Percentiles rank a stretch among this genome's conserved stretches.
Evolutionary conservation across 2,329 filamentous ascomycete genomes (phyloP).

Genomic region (Neofusicoccum ribis): DNA sequence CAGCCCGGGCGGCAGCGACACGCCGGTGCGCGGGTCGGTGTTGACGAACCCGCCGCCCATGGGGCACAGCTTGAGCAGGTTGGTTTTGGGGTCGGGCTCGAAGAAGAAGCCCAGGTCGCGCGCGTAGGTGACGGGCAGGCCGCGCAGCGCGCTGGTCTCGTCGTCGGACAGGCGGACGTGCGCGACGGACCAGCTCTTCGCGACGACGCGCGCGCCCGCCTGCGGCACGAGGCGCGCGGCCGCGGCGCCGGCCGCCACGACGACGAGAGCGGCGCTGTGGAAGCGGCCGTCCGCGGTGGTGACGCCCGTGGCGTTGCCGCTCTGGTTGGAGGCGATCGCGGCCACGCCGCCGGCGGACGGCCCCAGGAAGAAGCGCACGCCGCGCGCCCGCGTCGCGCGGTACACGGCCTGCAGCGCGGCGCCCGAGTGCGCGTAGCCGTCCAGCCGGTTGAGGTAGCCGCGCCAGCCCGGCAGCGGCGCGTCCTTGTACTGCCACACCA

Average conservation of each 20-base stretch:
- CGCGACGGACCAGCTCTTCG: conserved; percentile 60
- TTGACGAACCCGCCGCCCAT: conserved; percentile 59
- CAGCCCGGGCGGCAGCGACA: conserved; percentile 43
- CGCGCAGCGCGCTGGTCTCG: conserved; percentile 55
- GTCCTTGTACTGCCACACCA: conserved; percentile 49
- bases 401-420: conserved; percentile 53
- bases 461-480: conserved; percentile 53
- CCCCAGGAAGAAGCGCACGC: conserved; percentile 48
- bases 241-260: conserved; percentile 56
- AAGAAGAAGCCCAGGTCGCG: conserved; percentile 67
- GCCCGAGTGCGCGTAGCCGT: conserved; percentile 58
- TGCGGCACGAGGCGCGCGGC: conserved; percentile 51
- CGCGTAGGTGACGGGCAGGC: conserved; percentile 62
- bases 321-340: conserved; percentile 43
- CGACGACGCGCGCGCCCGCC: conserved; percentile 53
- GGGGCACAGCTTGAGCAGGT: conserved; percentile 61
- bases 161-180: conserved; percentile 59
- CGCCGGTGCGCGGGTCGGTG: conserved; percentile 42
- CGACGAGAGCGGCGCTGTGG: conserved; percentile 37
- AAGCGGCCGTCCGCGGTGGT: too few relatives aligned
- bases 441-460: conserved; percentile 60
- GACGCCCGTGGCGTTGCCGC: conserved; percentile 27
- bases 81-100: conserved; percentile 61
- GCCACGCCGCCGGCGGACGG: conserved; percentile 37
- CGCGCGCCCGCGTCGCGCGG: conserved; percentile 43